Base-by-base conservation (phyloP, 1,284 basidiomycete genomes). In the Peniophora sp. region DNA sequence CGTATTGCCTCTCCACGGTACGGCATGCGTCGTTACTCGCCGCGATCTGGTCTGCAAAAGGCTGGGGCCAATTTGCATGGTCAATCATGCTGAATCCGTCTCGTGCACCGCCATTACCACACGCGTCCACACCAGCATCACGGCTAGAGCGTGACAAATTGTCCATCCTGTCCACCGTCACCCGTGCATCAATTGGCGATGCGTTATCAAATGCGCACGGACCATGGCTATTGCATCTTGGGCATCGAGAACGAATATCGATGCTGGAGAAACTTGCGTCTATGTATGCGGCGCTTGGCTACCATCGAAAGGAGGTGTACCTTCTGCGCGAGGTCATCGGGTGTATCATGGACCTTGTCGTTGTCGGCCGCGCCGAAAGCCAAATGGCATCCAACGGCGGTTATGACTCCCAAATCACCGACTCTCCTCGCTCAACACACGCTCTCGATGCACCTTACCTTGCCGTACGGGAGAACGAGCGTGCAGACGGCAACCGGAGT, bases 181-280 rank as follows among this genome's bases (percentile, higher is more conserved):
- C 81, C 15, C 79, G 89, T 20, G 72, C 79, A 0, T 73, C 80
- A 3, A 86, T 95, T 20, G 77, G 87, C 0, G 68, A 68, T 3
- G 69, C 79, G 18, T 68, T 89, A 18, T 72, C 83, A 12, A 82
- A 85, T 58, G 77, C 84, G 0, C 87, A 94, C 53, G 90, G 88
- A 0, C 88, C 92, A 3, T 92, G 88, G 84, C 67, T 94, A n/a
- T 66, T 88, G 10, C 88, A 92, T 57, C 75, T 96, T 43, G 84
- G 83, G 17, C 74, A 83, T 37, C 73, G 83, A 39, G 88, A 92
- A 57, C 81, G 91, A 32, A 75, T 96, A 27, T 69, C 75, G 10
- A 68, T 87, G 10, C 70, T 92, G 39, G 81, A 87, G 54, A 76
- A 78, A 36, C 78, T 85, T 41, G 86, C 87, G 0, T 82, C 81